Evolutionary conservation across 208 protist species (phyloP).

Genomic region (Leishmania martiniquensis): DNA sequence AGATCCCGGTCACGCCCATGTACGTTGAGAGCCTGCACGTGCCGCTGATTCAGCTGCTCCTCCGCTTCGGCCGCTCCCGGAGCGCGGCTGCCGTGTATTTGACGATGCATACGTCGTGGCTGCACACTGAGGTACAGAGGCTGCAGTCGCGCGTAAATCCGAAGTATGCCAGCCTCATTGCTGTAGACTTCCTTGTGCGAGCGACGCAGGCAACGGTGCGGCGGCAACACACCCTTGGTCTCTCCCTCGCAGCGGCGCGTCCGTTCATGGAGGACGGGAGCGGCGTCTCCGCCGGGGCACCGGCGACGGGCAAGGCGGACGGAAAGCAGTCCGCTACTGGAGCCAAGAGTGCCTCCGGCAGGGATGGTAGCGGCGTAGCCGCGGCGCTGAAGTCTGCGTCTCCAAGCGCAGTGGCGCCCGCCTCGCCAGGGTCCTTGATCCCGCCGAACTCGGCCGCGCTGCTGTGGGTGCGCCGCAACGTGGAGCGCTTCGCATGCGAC

Average conservation of each 20-base stretch:
- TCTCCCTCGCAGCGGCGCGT: constrained; percentile 26
- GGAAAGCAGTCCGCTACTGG: not conserved
- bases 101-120: constrained; percentile 67
- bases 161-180: constrained; percentile 53
- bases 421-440: constrained; percentile 24
- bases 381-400: not conserved
- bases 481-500: constrained; percentile 69
- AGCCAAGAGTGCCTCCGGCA: not conserved
- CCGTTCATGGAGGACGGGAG: constrained; percentile 22
- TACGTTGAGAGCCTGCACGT: constrained; percentile 83
- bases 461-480: constrained; percentile 75
- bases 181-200: constrained; percentile 78
- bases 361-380: not conserved
- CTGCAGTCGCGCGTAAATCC: constrained; percentile 75
- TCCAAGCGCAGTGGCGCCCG: not conserved
- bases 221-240: constrained; percentile 70
- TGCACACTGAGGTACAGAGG: constrained; percentile 70
- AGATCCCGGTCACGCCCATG: constrained; percentile 67
- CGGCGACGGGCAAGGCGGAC: not conserved
- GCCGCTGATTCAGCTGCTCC: constrained; percentile 75
- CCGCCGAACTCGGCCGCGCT: constrained; percentile 75
- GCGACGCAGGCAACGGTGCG: constrained; percentile 59
- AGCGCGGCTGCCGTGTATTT: constrained; percentile 60
- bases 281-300: not conserved
- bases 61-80: constrained; percentile 70